These are phyloP conservation scores for Turnera subulata DNA, from an alignment of 345 rosid species.

Conservation along the genomic window DNA sequence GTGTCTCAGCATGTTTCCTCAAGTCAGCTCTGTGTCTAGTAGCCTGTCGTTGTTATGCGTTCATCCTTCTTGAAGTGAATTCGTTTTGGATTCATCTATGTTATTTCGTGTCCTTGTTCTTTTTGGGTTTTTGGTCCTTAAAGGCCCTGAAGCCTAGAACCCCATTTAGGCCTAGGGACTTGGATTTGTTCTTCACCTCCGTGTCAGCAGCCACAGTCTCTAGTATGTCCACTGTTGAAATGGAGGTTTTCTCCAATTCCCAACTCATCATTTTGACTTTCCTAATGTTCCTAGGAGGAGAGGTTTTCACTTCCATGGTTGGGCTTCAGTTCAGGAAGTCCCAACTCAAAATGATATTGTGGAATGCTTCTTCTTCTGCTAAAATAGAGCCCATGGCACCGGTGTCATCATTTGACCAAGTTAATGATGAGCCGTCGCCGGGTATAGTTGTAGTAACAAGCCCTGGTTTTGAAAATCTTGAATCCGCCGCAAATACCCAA, in stretches of 20 bases:
- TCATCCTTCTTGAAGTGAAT: neutral
- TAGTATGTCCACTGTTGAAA: constrained; percentile 72
- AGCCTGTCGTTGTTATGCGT: too few species aligned
- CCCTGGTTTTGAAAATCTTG: constrained; percentile 1
- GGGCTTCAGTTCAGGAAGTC: constrained; percentile 18
- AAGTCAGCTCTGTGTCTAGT: too few species aligned
- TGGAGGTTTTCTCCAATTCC: constrained; percentile 71
- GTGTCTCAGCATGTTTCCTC: too few species aligned
- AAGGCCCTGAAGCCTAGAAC: constrained; percentile 31
- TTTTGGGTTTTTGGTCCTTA: constrained; percentile 3
- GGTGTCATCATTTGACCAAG: too few species aligned
- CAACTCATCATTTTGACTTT: constrained; percentile 53
- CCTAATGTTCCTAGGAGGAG: constrained; percentile 54
- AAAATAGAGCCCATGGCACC: neutral
- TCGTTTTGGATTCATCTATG: constrained; percentile 12
- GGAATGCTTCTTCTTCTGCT: neutral
- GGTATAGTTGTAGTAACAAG: neutral
- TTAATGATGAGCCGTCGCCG: neutral
- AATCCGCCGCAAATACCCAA: neutral
- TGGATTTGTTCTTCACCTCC: constrained; percentile 70
- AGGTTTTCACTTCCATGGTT: constrained; percentile 44
- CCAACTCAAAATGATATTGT: neutral
- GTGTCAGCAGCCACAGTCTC: constrained; percentile 61
- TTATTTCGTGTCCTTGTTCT: constrained; percentile 4
- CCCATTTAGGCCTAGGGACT: constrained; percentile 24